Evolutionary conservation across 192 early-diverging fungal genomes (phyloP), one percentile per base, ranked within the genome.

Genomic region (Entrophospora sp.): DNA sequence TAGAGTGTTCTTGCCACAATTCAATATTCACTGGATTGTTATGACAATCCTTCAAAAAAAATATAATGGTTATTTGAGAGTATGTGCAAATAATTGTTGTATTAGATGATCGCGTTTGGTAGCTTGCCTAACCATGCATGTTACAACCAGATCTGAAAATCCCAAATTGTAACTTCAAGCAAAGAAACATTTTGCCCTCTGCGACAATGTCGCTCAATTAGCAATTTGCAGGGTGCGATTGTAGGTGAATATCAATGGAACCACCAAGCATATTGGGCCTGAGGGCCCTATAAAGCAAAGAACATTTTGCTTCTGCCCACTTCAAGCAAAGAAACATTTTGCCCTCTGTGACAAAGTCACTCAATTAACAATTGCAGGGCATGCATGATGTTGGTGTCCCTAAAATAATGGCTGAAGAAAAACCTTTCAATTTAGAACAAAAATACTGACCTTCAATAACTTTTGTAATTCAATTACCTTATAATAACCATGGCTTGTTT

Each of bases 301-400:
- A 61, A 24, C 9, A 44, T 61, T 43, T 14, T 45, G 43, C 56
- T 45, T 43, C 59, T 61, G 40, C 32, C 45, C 32, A 64, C 20
- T 64, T 64, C 61, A 35, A 12, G 24, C 32, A 64, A 64, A 14
- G 48, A 63, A 42, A 24, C 18, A 43, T 2, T 18, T 61, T 61
- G 40, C n/a, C 61, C 48, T 48, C n/a, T 48, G 61, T 1, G 44
- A 64, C 1, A 36, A 64, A 64, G 13, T 64, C 31, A 9, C 61
- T 64, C 61, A 64, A 45, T 48, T 48, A 43, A 64, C 24, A 32
- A 64, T 45, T 51, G 45, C 61, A 35, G 45, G 34, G 61, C 45
- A 64, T 49, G 61, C 12, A 12, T 38, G 0, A 22, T 59, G 45
- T 64, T 31, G 30, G 6, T 62, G 30, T 42, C 4, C 60, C 42